Evolutionary conservation across 129 eudicot species (phyloP).

Genomic region (Flaveria ramosissima): DNA sequence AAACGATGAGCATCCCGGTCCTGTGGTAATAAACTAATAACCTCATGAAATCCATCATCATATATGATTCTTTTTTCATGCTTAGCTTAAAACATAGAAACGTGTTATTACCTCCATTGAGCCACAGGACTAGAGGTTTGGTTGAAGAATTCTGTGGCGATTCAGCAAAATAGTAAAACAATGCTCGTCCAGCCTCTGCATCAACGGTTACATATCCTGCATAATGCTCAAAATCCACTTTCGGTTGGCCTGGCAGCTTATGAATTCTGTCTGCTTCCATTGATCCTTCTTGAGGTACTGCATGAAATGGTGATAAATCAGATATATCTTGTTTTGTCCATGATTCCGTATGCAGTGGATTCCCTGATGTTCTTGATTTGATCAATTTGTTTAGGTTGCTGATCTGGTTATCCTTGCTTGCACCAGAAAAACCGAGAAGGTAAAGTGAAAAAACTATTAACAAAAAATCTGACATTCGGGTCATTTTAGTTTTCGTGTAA

Average conservation of each 20-base stretch:
- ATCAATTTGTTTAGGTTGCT: slow-evolving; percentile 34
- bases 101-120: slow-evolving; percentile 41
- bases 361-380: slow-evolving; percentile 25
- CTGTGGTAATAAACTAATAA: slow-evolving; percentile 12
- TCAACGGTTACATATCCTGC: slow-evolving; percentile 57
- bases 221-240: slow-evolving; percentile 48
- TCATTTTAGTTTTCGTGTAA: slow-evolving; percentile 4
- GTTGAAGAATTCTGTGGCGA: slow-evolving; percentile 44
- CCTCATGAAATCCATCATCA: not conserved
- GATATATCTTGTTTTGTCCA: slow-evolving; percentile 30
- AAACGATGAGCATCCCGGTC: slow-evolving; percentile 58
- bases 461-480: not conserved
- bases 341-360: not conserved
- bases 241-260: slow-evolving; percentile 53
- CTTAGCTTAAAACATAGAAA: not conserved
- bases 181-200: slow-evolving; percentile 42
- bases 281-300: slow-evolving; percentile 39
- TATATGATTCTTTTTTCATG: not conserved
- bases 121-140: slow-evolving; percentile 62
- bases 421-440: slow-evolving; percentile 17
- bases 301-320: slow-evolving; percentile 23
- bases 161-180: slow-evolving; percentile 60
- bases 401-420: slow-evolving; percentile 32
- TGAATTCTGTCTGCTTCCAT: slow-evolving; percentile 44
- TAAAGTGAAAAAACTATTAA: slow-evolving; percentile 15